Evolutionary conservation across 768 basidiomycete genomes (phyloP).

Genomic region (Termitomyces sp.): DNA sequence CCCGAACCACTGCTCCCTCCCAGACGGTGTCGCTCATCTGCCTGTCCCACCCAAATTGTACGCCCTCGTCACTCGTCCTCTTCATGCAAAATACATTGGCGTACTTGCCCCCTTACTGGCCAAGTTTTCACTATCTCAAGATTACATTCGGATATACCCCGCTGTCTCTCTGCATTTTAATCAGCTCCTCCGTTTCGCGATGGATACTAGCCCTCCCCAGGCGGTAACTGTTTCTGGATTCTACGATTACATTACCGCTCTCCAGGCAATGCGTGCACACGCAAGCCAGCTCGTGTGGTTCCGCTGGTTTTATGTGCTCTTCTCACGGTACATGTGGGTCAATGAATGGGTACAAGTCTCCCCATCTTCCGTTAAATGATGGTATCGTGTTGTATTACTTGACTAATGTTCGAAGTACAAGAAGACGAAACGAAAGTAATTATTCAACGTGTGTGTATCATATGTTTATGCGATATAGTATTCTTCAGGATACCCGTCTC

Average conservation of each 20-base stretch:
- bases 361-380: not conserved
- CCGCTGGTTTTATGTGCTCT: conserved; percentile 76
- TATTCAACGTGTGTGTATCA: not conserved
- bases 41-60: conserved; percentile 42
- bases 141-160: conserved; percentile 1
- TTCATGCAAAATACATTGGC: conserved; percentile 58
- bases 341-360: conserved; percentile 73
- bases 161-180: not conserved
- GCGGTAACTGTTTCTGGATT: conserved; percentile 57
- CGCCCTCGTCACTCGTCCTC: conserved; percentile 55
- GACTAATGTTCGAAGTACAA: not conserved
- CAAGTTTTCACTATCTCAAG: conserved; percentile 39
- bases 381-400: not conserved
- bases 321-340: conserved; percentile 91
- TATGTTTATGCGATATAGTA: too few relatives aligned
- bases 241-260: conserved; percentile 48
- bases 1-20: conserved; percentile 80
- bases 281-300: conserved; percentile 84
- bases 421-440: not conserved
- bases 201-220: conserved; percentile 9
- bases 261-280: conserved; percentile 72
- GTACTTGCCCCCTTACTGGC: conserved; percentile 45
- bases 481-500: too few relatives aligned
- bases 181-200: not conserved
- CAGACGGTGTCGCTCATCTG: conserved; percentile 48